phyloP scores from a whole-genome alignment of 495 filamentous ascomycete genomes.

The Penicillium chermesinum region DNA sequence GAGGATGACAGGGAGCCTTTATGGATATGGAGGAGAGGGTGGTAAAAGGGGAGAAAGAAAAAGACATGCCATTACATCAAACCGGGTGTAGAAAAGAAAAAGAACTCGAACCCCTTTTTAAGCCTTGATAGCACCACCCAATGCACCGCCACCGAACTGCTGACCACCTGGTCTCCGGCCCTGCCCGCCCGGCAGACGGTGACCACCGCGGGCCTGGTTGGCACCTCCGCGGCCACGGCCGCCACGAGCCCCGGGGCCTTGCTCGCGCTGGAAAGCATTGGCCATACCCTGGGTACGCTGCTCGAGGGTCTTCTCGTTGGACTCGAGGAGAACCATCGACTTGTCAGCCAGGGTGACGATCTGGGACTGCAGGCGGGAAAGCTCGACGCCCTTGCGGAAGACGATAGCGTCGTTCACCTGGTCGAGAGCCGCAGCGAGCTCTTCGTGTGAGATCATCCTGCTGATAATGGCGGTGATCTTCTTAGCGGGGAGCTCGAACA shows the following conservation, averaged over 20 bases:
- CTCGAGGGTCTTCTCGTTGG: conserved; percentile 94
- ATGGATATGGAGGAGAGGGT: conserved; percentile 3
- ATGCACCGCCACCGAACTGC: conserved; percentile 60
- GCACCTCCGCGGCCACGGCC: conserved; percentile 58
- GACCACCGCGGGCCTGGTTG: conserved; percentile 64
- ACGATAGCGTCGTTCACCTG: conserved; percentile 96
- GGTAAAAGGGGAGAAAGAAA: conserved; percentile 23
- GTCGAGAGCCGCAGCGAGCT: conserved; percentile 91
- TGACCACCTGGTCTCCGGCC: conserved; percentile 52
- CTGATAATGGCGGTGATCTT: conserved; percentile 93
- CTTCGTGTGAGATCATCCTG: conserved; percentile 99
- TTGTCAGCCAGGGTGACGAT: conserved; percentile 93
- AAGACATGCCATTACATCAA: conserved; percentile 40
- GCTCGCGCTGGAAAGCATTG: conserved; percentile 88
- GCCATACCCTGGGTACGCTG: conserved; percentile 92
- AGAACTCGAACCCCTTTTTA: conserved; percentile 36
- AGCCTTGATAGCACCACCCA: conserved; percentile 60
- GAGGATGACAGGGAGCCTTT: neutral
- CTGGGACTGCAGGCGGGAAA: conserved; percentile 90
- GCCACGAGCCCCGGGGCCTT: conserved; percentile 69
- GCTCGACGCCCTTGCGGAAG: conserved; percentile 98
- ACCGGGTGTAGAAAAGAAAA: conserved; percentile 15
- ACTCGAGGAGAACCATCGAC: conserved; percentile 89
- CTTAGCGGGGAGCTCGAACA: conserved; percentile 90
- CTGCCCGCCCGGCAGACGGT: conserved; percentile 45